Base-by-base conservation (phyloP, 225 moss, liverwort and hornwort species). In the Pseudoscleropodium purum region DNA sequence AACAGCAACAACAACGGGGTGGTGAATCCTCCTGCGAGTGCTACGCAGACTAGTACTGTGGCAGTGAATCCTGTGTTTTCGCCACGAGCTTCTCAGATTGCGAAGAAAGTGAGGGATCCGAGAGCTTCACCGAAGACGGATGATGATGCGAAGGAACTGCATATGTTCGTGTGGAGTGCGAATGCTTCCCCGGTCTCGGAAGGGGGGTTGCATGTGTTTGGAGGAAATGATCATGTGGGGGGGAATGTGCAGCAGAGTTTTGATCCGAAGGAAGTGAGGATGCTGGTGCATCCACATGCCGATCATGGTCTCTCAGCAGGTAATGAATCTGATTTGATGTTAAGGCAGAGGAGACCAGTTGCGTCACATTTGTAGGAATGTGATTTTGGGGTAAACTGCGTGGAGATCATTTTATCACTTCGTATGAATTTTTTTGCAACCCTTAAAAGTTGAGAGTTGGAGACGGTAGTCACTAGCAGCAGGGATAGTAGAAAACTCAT, bases 151-250 rank as follows among this genome's bases (percentile, higher is more conserved):
- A 95, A 93, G 86, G 95, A 95, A 89, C 93, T 95, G 39, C 95
- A 95, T 63, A 95, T 95, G 95, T 95, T 95, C 76, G 95, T 95
- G 16, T 95, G 95, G 95, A 93, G 95, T 86, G 93, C 95, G 62
- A 95, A 95, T 82, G 96, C 97, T 17, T 99, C 99, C 39, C 99
- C 99, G 7, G 97, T 95, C 31, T 95, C 97, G 6, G 99, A 97
- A 86, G 92, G 90, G 61, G 96, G 97, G 11, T 88, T 95, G 87
- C 97, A 96, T 51, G 96, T 95, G 43, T 95, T 95, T 26, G 96
- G 96, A 54, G 96, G 93, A 56, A 94, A 93, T 59, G 94, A 93
- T 77, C 88, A 90, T 34, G 19, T 79, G 1, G 70, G 88, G 16
- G 59, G 49, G 43, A 92, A 91, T 84, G 66, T 91, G 47, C 94